Base-by-base conservation (phyloP, 495 filamentous ascomycete genomes). In the Neurospora cerealis region DNA sequence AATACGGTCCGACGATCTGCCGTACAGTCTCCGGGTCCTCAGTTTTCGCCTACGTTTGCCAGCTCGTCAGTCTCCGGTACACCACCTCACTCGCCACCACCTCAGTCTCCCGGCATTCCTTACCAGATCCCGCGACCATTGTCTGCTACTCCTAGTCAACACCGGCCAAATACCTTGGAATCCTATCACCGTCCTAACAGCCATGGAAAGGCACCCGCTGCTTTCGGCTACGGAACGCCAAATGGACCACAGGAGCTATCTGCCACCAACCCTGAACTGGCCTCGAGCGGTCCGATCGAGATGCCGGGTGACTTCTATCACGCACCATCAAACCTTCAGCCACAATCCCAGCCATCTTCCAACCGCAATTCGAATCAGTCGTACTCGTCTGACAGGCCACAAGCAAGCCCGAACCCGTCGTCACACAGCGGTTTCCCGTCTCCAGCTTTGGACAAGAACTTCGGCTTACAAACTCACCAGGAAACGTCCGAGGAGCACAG, bases 251-350 rank as follows among this genome's bases (percentile, higher is more conserved):
- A 77, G 38, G 80, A 81, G 69, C 76, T 81, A 38, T 70, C 78
- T 13, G 76, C 60, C 9, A 54, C 48, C 4, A 74, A 75, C 48
- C 39, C 71, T 24, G 70, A 72, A 13, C 46, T 72, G 4, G 44
- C 62, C 5, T 69, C 37, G 54, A 74, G 77, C n/a, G 77, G 77
- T 21, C 73, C 83, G 42, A 81, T 84, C 71, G 85, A 87, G 72
- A 80, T 87, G 70, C 83, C 85, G 0, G 85, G 85, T 17, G 84
- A 87, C 74, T 86, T 81, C 73, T 81, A 80, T 42, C 76, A 85
- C 24, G 40, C 75, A 8, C 74, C 80, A 60, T 73, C 75, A 15
- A 76, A 75, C 11, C 71, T 41, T 21, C 74, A 73, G 76, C 71
- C 66, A 0, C 73, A 73, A 5, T 15, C 42, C 17, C 72, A 60